These are phyloP conservation scores for Sporothrix sp. DNA, from an alignment of 2,329 filamentous ascomycete species.

Conservation along the genomic window DNA sequence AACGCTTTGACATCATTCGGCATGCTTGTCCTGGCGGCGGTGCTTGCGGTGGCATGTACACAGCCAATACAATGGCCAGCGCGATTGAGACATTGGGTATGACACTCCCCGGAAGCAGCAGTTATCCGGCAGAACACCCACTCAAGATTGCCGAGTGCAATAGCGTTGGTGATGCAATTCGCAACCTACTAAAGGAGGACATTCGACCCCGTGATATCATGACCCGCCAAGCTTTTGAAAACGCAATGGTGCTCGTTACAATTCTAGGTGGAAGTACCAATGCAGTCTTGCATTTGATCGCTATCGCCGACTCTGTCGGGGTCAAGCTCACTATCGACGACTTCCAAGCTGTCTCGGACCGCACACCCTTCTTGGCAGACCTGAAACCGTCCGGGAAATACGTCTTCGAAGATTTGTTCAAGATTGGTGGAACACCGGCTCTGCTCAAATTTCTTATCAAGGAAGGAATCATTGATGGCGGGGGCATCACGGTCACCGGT, in stretches of 20 bases:
- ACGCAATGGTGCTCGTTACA: slow-evolving; percentile 75
- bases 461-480: slow-evolving; percentile 71
- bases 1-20: slow-evolving; percentile 89
- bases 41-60: slow-evolving; percentile 82
- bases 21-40: slow-evolving; percentile 79
- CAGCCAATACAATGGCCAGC: slow-evolving; percentile 67
- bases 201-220: slow-evolving; percentile 70
- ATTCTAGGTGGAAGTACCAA: slow-evolving; percentile 80
- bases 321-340: slow-evolving; percentile 77
- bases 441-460: slow-evolving; percentile 82
- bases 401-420: slow-evolving; percentile 75
- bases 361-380: slow-evolving; percentile 70
- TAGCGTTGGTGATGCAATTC: slow-evolving; percentile 61
- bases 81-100: slow-evolving; percentile 65
- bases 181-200: slow-evolving; percentile 63
- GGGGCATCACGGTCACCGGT: slow-evolving; percentile 74
- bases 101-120: slow-evolving; percentile 74
- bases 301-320: slow-evolving; percentile 72
- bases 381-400: slow-evolving; percentile 80
- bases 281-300: slow-evolving; percentile 74
- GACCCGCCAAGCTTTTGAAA: slow-evolving; percentile 71
- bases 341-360: slow-evolving; percentile 73
- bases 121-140: slow-evolving; percentile 64
- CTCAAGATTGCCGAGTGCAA: slow-evolving; percentile 66
- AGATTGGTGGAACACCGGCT: slow-evolving; percentile 76